phyloP scores from a whole-genome alignment of 371 early-diverging fungal genomes.

The Syncephalastrum contaminatum region DNA sequence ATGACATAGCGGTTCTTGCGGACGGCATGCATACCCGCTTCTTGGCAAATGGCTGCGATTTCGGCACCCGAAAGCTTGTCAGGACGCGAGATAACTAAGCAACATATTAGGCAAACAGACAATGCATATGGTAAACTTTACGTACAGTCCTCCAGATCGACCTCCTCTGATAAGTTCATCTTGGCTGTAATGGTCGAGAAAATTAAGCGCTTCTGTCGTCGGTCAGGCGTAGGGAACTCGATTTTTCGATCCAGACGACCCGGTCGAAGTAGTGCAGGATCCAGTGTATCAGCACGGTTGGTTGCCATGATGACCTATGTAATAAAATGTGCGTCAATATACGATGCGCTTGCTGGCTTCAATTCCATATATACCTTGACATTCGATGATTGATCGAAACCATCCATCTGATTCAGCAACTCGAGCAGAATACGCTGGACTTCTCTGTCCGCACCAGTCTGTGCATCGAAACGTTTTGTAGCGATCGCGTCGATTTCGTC shows the following conservation, averaged over 20 bases:
- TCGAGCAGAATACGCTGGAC: conserved; percentile 99
- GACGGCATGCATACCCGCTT: conserved; percentile 99
- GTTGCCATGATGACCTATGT: conserved; percentile 99
- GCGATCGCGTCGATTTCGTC: conserved; percentile 99
- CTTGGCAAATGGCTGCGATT: conserved; percentile 99
- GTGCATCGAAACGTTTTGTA: conserved; percentile 99
- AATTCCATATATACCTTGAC: conserved; percentile 87
- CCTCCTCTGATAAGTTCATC: conserved; percentile 99
- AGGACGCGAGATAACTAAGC: conserved; percentile 91
- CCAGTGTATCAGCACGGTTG: conserved; percentile 99
- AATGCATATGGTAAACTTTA: conserved; percentile 6
- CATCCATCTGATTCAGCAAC: conserved; percentile 99
- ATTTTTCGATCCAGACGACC: conserved; percentile 99
- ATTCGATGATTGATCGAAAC: conserved; percentile 98
- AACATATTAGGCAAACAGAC: background rate
- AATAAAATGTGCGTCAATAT: background rate
- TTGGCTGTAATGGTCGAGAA: conserved; percentile 97
- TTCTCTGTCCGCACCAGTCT: conserved; percentile 99
- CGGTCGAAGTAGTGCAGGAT: conserved; percentile 98
- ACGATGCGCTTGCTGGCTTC: too few species aligned
- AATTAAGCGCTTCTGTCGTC: conserved; percentile 99
- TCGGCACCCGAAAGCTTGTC: conserved; percentile 99
- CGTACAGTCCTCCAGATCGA: conserved; percentile 98
- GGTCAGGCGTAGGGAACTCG: conserved; percentile 99
- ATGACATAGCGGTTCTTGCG: conserved; percentile 98